Base-by-base conservation (phyloP, 2,329 filamentous ascomycete species). In the Fusarium goolgardi region DNA sequence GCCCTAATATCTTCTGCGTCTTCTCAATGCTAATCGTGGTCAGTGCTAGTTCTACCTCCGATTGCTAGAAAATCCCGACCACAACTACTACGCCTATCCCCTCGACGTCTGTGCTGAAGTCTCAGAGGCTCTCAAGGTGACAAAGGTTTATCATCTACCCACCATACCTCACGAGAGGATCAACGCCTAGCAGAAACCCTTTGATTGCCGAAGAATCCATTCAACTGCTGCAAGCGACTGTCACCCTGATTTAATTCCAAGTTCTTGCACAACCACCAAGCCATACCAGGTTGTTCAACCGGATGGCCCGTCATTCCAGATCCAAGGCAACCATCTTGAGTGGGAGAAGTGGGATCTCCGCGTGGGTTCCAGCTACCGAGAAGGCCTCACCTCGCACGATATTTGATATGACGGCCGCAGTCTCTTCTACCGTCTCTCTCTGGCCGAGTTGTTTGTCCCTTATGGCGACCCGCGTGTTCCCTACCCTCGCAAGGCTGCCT, bases 341-440 rank as follows among this genome's bases (percentile, higher is more conserved):
- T 89, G 86, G 86, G 85, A 88, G 74, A 87, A 90, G 72, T 92
- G 89, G 89, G 81, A 83, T 2, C 86, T 93, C 77, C 81, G 88
- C 23, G 85, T 93, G 5, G 85, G 85, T 7, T 92, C 90, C 80
- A 92, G 90, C 79, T 84, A 86, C 41, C 83, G 90, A 8, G 90
- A 93, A 73, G 90, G 90, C 15, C 83, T 87, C 3, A 88, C 89
- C 1, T 82, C 93, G 0, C 89, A 92, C 68, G 87, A 93, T 66
- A 78, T n/a, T 93, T 82, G 83, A 63, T 92, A 90, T 65, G 88
- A 90, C 65, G 86, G 84, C 7, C 83, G 88, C 25, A 87, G 84
- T 53, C 78, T 92, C 13, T 84, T 91, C 72, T 88, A 91, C 74
- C 83, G 89, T 0, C 75, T 92, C 23, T 85, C 85, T 13, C 79